These are phyloP conservation scores for Verbena officinalis DNA, from an alignment of 257 asterid genomes.

Conservation along the genomic window DNA sequence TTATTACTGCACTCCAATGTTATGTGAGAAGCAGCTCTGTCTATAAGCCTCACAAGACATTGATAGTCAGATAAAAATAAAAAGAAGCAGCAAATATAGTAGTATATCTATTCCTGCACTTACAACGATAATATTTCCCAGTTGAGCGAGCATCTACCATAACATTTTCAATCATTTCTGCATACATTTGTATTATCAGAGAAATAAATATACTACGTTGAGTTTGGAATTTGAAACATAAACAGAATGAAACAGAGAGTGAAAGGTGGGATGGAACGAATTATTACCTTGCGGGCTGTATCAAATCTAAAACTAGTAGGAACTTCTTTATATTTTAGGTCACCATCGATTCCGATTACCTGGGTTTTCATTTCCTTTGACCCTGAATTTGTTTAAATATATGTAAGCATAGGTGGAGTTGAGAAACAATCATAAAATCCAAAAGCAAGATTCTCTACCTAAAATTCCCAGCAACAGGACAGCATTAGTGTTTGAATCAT, in stretches of 20 bases:
- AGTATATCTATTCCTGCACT: no score
- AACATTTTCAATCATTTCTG: constrained; percentile 84
- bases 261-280: no score
- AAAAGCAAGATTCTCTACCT: constrained; percentile 36
- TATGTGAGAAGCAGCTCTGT: constrained; percentile 83
- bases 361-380: constrained; percentile 64
- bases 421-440: not conserved
- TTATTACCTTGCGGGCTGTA: constrained; percentile 87
- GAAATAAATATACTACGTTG: no score
- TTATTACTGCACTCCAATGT: constrained; percentile 81
- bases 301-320: constrained; percentile 82
- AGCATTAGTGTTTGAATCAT: constrained; percentile 86
- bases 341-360: constrained; percentile 82
- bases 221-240: no score
- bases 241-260: not conserved
- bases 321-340: constrained; percentile 73
- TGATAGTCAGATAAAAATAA: no score
- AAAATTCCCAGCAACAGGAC: constrained; percentile 76
- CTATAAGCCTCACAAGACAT: constrained; percentile 84
- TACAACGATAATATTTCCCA: constrained; percentile 81
- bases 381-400: constrained; percentile 40
- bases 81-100: no score
- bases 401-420: constrained; percentile 5
- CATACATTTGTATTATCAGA: constrained; percentile 70
- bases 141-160: constrained; percentile 88